phyloP scores from a whole-genome alignment of 2,329 filamentous ascomycete species.

The Sporothrix globosa region DNA sequence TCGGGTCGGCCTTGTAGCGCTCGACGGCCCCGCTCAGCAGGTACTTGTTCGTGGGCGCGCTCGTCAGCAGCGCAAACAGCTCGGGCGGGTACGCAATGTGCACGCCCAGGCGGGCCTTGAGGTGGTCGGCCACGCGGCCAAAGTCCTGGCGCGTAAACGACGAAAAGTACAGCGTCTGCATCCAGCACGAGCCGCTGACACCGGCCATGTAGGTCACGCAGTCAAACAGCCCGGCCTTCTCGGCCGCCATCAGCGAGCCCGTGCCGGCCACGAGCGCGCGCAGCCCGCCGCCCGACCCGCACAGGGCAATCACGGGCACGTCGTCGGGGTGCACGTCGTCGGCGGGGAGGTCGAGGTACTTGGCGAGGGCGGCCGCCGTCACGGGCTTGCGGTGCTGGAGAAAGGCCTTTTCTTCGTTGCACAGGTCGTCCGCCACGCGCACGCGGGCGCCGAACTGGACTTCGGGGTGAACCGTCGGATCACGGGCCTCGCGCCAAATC shows the following conservation, averaged over 20 bases:
- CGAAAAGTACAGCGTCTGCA: slow-evolving; percentile 85
- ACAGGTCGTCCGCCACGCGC: slow-evolving; percentile 76
- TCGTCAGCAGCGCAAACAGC: slow-evolving; percentile 78
- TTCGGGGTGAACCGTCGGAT: slow-evolving; percentile 82
- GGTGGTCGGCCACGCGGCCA: slow-evolving; percentile 73
- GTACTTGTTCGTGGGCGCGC: slow-evolving; percentile 89
- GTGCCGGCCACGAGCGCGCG: slow-evolving; percentile 88
- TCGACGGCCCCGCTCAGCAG: slow-evolving; percentile 87
- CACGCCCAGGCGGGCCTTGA: slow-evolving; percentile 80
- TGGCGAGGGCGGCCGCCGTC: slow-evolving; percentile 73
- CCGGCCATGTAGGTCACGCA: slow-evolving; percentile 94
- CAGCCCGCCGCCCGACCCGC: slow-evolving; percentile 88
- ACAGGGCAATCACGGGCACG: slow-evolving; percentile 90
- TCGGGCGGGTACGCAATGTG: slow-evolving; percentile 93
- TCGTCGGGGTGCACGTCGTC: slow-evolving; percentile 89
- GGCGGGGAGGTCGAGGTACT: slow-evolving; percentile 71
- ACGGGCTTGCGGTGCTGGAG: slow-evolving; percentile 68
- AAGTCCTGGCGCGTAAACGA: slow-evolving; percentile 72
- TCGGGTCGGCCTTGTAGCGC: slow-evolving; percentile 80
- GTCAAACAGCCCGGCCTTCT: slow-evolving; percentile 87
- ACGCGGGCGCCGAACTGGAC: slow-evolving; percentile 81
- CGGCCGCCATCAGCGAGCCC: slow-evolving; percentile 80
- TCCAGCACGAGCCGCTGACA: slow-evolving; percentile 95
- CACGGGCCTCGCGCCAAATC: slow-evolving; percentile 89
- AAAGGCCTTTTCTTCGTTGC: slow-evolving; percentile 79